These are phyloP conservation scores for Begonia masoniana DNA, from an alignment of 306 rosid species.

Conservation along the genomic window DNA sequence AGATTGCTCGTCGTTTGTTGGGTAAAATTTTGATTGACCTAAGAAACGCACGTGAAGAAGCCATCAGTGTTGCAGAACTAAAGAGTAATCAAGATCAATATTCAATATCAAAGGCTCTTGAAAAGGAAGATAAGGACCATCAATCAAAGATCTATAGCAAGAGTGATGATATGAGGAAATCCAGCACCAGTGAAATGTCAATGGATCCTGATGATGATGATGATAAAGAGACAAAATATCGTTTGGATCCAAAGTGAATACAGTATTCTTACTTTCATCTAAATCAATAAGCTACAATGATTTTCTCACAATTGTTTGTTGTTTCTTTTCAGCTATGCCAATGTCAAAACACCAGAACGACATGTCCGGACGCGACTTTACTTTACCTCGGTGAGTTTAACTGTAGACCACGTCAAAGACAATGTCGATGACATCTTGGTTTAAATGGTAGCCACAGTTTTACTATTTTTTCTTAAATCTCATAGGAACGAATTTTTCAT, in stretches of 20 bases:
- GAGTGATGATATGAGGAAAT: slow-evolving; percentile 52
- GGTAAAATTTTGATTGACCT: slow-evolving; percentile 89
- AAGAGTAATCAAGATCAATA: slow-evolving; percentile 46
- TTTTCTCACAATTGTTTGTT: slow-evolving; percentile 7
- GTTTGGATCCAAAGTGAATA: slow-evolving; percentile 86
- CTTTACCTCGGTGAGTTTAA: slow-evolving; percentile 87
- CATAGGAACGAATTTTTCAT: too few relatives aligned
- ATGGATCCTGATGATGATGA: slow-evolving; percentile 90
- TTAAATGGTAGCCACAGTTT: too few relatives aligned
- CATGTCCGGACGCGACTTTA: slow-evolving; percentile 96
- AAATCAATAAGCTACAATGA: slow-evolving; percentile 1
- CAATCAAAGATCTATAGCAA: slow-evolving; percentile 35
- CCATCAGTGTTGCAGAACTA: slow-evolving; percentile 74
- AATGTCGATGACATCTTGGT: too few relatives aligned
- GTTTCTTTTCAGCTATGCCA: slow-evolving; percentile 69
- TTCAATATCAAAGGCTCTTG: slow-evolving; percentile 19
- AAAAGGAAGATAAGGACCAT: slow-evolving; percentile 47
- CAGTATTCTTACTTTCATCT: slow-evolving; percentile 1
- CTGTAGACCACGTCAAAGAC: too few relatives aligned
- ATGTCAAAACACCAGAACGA: slow-evolving; percentile 93
- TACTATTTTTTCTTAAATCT: too few relatives aligned
- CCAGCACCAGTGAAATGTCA: slow-evolving; percentile 35
- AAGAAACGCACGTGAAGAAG: slow-evolving; percentile 96
- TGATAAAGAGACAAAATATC: slow-evolving; percentile 90
- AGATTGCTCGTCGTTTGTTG: slow-evolving; percentile 95